These are phyloP conservation scores for Puccinia triticina DNA, from an alignment of 1,284 basidiomycete genomes.

Conservation along the genomic window DNA sequence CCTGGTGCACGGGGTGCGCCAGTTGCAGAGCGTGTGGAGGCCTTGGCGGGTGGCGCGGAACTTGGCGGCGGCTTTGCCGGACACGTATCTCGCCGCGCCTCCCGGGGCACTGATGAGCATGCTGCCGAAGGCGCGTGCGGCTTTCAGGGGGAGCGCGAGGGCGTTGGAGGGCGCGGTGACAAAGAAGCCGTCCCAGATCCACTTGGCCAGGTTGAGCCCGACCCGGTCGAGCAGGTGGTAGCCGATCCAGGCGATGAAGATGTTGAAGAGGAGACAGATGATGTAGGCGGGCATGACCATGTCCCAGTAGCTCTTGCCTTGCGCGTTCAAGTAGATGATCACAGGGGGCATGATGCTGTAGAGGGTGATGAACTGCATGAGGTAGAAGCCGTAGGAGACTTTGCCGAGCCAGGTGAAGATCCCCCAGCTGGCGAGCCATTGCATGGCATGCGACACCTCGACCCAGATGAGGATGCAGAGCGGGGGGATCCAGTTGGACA, in stretches of 20 bases:
- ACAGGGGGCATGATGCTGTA: slow-evolving; percentile 62
- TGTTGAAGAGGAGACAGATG: slow-evolving; percentile 60
- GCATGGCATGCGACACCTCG: slow-evolving; percentile 61
- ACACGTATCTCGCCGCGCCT: slow-evolving; percentile 53
- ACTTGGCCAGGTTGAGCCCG: slow-evolving; percentile 60
- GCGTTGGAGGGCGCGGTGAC: slow-evolving; percentile 60
- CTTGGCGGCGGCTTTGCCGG: slow-evolving; percentile 47
- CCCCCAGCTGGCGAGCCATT: slow-evolving; percentile 61
- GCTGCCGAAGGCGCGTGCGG: slow-evolving; percentile 54
- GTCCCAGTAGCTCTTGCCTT: slow-evolving; percentile 60
- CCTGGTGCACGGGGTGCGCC: slow-evolving; percentile 58
- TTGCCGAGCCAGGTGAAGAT: slow-evolving; percentile 62
- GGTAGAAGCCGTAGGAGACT: slow-evolving; percentile 62
- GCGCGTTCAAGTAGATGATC: slow-evolving; percentile 59
- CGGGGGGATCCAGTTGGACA: slow-evolving; percentile 58
- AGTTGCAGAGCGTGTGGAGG: slow-evolving; percentile 57
- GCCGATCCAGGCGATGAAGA: slow-evolving; percentile 60
- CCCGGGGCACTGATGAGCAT: slow-evolving; percentile 56
- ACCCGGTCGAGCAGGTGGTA: slow-evolving; percentile 61
- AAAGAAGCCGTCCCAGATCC: slow-evolving; percentile 61
- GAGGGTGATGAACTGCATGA: slow-evolving; percentile 62
- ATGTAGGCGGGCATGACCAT: slow-evolving; percentile 61
- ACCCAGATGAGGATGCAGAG: slow-evolving; percentile 59
- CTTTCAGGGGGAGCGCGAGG: slow-evolving; percentile 57
- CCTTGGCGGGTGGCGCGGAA: slow-evolving; percentile 48